These are phyloP conservation scores for Chenopodium suecicum DNA, from an alignment of 148 eudicot species.

Conservation along the genomic window DNA sequence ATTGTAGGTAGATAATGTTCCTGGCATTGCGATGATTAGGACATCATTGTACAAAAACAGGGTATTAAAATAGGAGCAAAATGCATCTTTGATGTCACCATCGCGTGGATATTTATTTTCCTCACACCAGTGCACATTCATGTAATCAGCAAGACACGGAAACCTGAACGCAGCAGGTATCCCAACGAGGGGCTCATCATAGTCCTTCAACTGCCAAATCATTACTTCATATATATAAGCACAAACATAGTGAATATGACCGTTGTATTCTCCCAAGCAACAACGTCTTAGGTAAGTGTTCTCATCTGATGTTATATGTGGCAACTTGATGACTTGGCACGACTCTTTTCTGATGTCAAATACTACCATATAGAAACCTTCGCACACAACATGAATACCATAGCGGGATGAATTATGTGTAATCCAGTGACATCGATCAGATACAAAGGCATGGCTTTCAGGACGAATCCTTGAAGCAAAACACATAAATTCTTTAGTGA, in stretches of 20 bases:
- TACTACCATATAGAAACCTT: constrained; percentile 1
- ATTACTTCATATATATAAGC: neutral
- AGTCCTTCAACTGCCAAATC: neutral
- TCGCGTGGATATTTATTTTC: neutral
- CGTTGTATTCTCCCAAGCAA: neutral
- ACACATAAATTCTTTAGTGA: neutral
- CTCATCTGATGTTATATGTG: neutral
- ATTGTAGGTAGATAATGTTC: neutral
- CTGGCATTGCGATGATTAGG: neutral
- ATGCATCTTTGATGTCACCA: neutral
- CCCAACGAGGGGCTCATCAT: neutral
- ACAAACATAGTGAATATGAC: neutral
- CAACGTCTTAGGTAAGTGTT: neutral
- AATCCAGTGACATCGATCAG: neutral
- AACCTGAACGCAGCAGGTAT: neutral
- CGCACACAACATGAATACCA: neutral
- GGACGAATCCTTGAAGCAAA: neutral
- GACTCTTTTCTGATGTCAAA: constrained; percentile 1
- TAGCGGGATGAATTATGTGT: neutral
- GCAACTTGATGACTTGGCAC: constrained; percentile 9
- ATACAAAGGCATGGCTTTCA: neutral
- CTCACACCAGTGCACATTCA: neutral
- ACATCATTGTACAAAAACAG: neutral
- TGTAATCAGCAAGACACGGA: neutral
- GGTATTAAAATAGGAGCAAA: neutral